phyloP scores from a whole-genome alignment of 2,329 filamentous ascomycete genomes.

The Zalaria sp. region DNA sequence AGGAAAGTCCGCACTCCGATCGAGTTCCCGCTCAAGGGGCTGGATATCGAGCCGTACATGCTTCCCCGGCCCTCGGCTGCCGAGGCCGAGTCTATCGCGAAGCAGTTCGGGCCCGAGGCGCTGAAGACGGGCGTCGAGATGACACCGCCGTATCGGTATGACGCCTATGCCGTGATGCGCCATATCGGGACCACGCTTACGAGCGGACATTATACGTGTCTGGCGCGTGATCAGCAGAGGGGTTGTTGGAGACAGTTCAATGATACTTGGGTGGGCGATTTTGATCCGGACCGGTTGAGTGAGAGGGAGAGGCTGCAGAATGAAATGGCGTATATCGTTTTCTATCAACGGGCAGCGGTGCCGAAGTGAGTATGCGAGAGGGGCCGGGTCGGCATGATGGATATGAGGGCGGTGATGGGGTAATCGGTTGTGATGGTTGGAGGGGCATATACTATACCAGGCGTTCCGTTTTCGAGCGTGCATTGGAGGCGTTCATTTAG shows the following conservation, averaged over 20 bases:
- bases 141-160: slow-evolving; percentile 55
- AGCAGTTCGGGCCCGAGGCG: slow-evolving; percentile 17
- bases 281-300: slow-evolving; percentile 38
- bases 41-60: slow-evolving; percentile 49
- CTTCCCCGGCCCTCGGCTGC: slow-evolving; percentile 30
- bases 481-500: too few relatives aligned
- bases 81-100: slow-evolving; percentile 14
- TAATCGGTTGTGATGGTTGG: too few relatives aligned
- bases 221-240: slow-evolving; percentile 35
- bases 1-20: slow-evolving; percentile 59
- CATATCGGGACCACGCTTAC: slow-evolving; percentile 56
- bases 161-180: slow-evolving; percentile 72
- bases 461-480: too few relatives aligned
- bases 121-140: slow-evolving; percentile 26
- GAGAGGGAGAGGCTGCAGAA: slow-evolving; percentile 41
- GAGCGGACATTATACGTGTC: slow-evolving; percentile 68
- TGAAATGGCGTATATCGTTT: slow-evolving; percentile 51
- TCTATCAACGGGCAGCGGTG: slow-evolving; percentile 35
- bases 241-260: slow-evolving; percentile 49
- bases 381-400: too few relatives aligned
- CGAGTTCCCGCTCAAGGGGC: slow-evolving; percentile 59
- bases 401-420: too few relatives aligned
- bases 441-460: too few relatives aligned
- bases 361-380: too few relatives aligned
- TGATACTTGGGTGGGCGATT: slow-evolving; percentile 40